These are phyloP conservation scores for Crucihimalaya himalaica DNA, from an alignment of 345 rosid genomes.

Conservation along the genomic window DNA sequence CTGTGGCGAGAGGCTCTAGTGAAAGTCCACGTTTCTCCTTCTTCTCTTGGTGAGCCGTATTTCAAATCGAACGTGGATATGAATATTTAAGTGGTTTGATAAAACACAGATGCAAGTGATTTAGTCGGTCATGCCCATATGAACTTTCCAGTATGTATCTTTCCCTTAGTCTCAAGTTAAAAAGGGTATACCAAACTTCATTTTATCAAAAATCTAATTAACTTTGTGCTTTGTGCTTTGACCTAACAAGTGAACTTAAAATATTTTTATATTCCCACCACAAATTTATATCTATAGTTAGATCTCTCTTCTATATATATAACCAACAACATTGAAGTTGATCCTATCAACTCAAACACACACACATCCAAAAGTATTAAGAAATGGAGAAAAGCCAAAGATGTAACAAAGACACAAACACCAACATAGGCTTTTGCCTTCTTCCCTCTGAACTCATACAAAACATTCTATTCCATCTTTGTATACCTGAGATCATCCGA, in stretches of 20 bases:
- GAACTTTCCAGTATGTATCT: background rate
- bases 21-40: background rate
- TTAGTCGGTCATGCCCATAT: background rate
- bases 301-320: slow-evolving; percentile 15
- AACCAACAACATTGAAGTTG: slow-evolving; percentile 22
- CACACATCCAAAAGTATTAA: background rate
- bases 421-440: slow-evolving; percentile 62
- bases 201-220: slow-evolving; percentile 14
- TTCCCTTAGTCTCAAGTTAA: background rate
- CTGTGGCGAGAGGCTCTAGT: background rate
- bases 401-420: slow-evolving; percentile 34
- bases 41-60: background rate
- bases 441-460: slow-evolving; percentile 80
- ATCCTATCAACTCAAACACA: slow-evolving; percentile 25
- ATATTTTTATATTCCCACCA: slow-evolving; percentile 13
- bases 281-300: background rate
- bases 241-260: slow-evolving; percentile 32
- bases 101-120: background rate
- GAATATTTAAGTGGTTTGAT: background rate
- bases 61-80: background rate
- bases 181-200: background rate
- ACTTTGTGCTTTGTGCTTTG: slow-evolving; percentile 11
- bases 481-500: slow-evolving; percentile 63
- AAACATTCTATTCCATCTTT: slow-evolving; percentile 58
- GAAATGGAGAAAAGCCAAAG: slow-evolving; percentile 38